Base-by-base conservation (phyloP, 495 filamentous ascomycete species). In the Tuber calosporum region DNA sequence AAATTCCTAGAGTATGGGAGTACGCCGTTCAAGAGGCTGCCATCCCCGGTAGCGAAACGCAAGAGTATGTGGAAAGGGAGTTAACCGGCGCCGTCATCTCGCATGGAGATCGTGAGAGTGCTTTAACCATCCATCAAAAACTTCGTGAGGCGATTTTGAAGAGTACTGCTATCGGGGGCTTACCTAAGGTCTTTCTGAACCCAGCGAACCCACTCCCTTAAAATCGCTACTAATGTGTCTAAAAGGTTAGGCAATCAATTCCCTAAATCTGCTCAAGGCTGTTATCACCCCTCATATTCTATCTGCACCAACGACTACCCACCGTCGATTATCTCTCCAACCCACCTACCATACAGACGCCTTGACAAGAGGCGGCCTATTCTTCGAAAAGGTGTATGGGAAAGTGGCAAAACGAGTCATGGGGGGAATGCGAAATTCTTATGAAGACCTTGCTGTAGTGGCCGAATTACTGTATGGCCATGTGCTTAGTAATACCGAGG, bases 81-180 rank as follows among this genome's bases (percentile, higher is more conserved):
- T 45, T 78, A 30, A 43, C 71, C 30, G 70, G 74, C 9, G 71
- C 43, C 17, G 30, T 67, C 36, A 42, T 5, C n/a, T 13, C 30
- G 20, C 22, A 26, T 7, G 41, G 68, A 9, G 69, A 72, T 7
- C 62, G 75, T n/a, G 77, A 79, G 70, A 79, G 72, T 15, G 77
- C 77, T 69, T 78, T 87, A 48, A 73, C 73, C 15, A 85, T 88
- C 69, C 83, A 84, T 39, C 79, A 86, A 48, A 83, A 84, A 48
- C 84, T 88, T 74, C 82, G 87, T 37, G 87, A 89, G 79, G 86
- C 85, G 8, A 74, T 89, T 58, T 79, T 89, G 45, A 89, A 88
- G 76, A 80, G 82, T 15, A 82, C 83, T 34, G 82, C 86, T 1
- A 84, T 89, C 42, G 84, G 84, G 34, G 87, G 87, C 17, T 77